A percentile compares a stretch with the other conserved stretches of the same genome.
These are phyloP conservation scores for Ramaria rubella DNA, from an alignment of 768 basidiomycete species.

Conservation along the genomic window DNA sequence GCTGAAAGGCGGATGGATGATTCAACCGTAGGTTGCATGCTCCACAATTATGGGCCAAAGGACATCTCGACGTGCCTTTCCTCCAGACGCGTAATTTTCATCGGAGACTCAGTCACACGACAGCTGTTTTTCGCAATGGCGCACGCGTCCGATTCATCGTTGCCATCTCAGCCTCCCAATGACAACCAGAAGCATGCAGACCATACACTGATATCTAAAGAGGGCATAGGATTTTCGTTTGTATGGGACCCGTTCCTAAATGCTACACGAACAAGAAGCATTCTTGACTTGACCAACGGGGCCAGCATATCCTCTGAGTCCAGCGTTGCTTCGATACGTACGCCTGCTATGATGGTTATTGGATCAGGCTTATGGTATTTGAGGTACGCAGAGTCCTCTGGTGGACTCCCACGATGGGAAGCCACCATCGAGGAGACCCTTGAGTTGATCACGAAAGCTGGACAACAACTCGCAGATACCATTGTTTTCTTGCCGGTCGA, in stretches of 20 bases:
- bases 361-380: constrained; percentile 91
- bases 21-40: constrained; percentile 62
- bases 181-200: constrained; percentile 67
- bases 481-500: constrained; percentile 77
- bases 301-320: constrained; percentile 14
- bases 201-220: constrained; percentile 40
- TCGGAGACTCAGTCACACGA: constrained; percentile 81
- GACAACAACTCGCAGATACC: constrained; percentile 51
- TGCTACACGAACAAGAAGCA: constrained; percentile 39
- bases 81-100: constrained; percentile 60
- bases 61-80: constrained; percentile 51
- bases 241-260: constrained; percentile 90
- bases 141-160: constrained; percentile 48
- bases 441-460: constrained; percentile 34
- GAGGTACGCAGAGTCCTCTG: constrained; percentile 61
- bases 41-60: constrained; percentile 51
- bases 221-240: constrained; percentile 50
- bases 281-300: constrained; percentile 32
- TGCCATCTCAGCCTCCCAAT: constrained; percentile 46
- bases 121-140: constrained; percentile 72
- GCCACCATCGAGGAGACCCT: constrained; percentile 64
- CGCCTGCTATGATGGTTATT: constrained; percentile 65
- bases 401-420: constrained; percentile 76
- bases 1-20: constrained; percentile 12
- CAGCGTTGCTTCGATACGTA: constrained; percentile 20